Evolutionary conservation across 2,329 filamentous ascomycete genomes (phyloP), one percentile per base, ranked within the genome.

Genomic region (Grosmannia clavigera): DNA sequence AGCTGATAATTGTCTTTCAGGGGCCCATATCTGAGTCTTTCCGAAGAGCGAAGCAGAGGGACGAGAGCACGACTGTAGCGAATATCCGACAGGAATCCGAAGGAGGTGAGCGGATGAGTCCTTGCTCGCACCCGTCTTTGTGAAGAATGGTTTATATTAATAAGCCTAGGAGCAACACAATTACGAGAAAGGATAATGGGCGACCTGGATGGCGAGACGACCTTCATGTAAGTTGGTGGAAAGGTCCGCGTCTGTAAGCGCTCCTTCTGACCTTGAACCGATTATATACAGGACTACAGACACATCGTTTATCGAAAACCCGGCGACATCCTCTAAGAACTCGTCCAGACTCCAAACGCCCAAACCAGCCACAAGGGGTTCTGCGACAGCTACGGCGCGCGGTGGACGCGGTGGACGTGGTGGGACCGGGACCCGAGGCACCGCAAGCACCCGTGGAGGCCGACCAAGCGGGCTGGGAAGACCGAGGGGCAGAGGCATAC

Each of bases 281-380:
- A 35, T 22, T 12, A 9, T 19, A 5, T 19, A 16, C 35, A 92
- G 88, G 80, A 96, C 92, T 29, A 95, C 90, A 12, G 91, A 96
- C 69, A 95, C 87, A 6, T 90, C 89, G 1, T 96, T 96, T 68
- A 84, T 96, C 60, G 90, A 96, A 40, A 89, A 96, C 67, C 92
- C 91, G 9, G 73, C 80, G 2, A 74, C 75, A n/a, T 74, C 80
- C 16, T 77, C 78, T 29, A 83, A 77, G 66, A 70, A 78, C 31
- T 74, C 74, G 5, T 70, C 75, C 9, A 80, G 75, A 62, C 77
- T 76, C 64, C 70, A 73, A 33, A 75, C 73, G 7, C 70, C 78
- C 7, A 75, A 72, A 55, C 74, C 76, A 61, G 80, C 80, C 10
- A 22, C 22, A 22, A 22, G 22, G 22, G 22, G 22, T 16, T 69